Evolutionary conservation across 2,329 filamentous ascomycete species (phyloP), one percentile per base, ranked within the genome.

Genomic region (Xylariales sp.): DNA sequence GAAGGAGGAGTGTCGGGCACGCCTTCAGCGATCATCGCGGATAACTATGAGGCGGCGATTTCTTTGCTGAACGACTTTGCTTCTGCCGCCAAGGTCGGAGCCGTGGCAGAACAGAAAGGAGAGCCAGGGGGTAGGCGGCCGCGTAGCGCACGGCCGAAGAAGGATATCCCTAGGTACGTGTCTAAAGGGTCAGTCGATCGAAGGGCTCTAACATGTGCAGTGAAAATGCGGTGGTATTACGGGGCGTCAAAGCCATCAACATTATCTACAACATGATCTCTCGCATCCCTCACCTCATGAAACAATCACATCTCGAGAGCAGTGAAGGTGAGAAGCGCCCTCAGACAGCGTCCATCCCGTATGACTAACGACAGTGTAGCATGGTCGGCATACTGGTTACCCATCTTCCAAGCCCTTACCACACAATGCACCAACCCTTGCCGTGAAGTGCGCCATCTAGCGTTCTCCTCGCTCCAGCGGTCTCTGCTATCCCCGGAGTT

Each of bases 381-480:
- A 11, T 98, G 93, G 93, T 89, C 88, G 38, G 88, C 93, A 7
- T 98, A 98, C 62, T 98, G 93, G 93, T 83, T 90, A 11, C 93
- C 91, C 2, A 89, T 98, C 19, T 93, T 98, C 64, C 81, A 88
- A 52, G 86, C 88, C 5, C 69, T 98, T 14, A 93, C 86, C 3
- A 81, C 80, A 4, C 93, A 98, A 65, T 96, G 90, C 64, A 87
- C 88, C 40, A 98, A 97, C 59, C 89, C 90, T 1, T 96, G 89
- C 57, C 85, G 91, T 41, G 90, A 96, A 54, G 88, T 98, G 45
- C 82, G 93, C 3, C 86, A 95, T 54, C 78, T 94, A 56, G 88
- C 93, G 2, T 88, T 97, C 53, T 81, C 84, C 6, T 88, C 84
- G 8, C 72, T 98, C 12, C 91, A 97, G 60, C 78, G 90, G 42